Evolutionary conservation across 352 stramenopile species (phyloP).

Genomic region (Globisporangium barbulae): DNA sequence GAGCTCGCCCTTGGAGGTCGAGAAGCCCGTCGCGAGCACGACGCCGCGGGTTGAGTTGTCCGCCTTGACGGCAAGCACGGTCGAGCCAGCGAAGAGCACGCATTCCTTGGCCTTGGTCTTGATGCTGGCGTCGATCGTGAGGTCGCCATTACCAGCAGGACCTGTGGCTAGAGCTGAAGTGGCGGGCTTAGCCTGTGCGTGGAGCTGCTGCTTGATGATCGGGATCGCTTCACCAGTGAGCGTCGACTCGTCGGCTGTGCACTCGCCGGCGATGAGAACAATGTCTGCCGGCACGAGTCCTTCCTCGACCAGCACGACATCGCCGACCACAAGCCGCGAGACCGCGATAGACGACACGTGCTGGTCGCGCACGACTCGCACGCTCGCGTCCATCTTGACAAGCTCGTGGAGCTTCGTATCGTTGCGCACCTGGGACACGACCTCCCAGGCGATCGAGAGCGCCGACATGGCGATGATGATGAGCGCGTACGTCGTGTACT

Average conservation of each 20-base stretch:
- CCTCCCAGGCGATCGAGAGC: conserved; percentile 71
- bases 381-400: conserved; percentile 49
- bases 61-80: conserved; percentile 34
- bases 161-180: not conserved
- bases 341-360: conserved; percentile 36
- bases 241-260: conserved; percentile 67
- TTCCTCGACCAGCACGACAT: conserved; percentile 67
- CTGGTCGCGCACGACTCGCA: conserved; percentile 59
- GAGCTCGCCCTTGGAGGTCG: conserved; percentile 66
- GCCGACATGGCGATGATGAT: conserved; percentile 60
- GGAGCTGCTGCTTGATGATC: conserved; percentile 53
- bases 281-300: conserved; percentile 63
- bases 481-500: conserved; percentile 64
- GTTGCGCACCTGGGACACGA: conserved; percentile 59
- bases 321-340: conserved; percentile 56
- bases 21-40: conserved; percentile 63
- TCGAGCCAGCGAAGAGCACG: conserved; percentile 61
- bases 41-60: conserved; percentile 35
- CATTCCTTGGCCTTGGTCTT: conserved; percentile 48
- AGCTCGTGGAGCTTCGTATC: conserved; percentile 59
- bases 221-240: conserved; percentile 84
- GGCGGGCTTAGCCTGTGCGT: not conserved
- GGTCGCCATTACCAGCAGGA: not conserved
- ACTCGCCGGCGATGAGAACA: conserved; percentile 58
- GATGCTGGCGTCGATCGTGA: conserved; percentile 29